Evolutionary conservation across 1,284 basidiomycete species (phyloP).

Genomic region (Pyrrhoderma lamaoense): DNA sequence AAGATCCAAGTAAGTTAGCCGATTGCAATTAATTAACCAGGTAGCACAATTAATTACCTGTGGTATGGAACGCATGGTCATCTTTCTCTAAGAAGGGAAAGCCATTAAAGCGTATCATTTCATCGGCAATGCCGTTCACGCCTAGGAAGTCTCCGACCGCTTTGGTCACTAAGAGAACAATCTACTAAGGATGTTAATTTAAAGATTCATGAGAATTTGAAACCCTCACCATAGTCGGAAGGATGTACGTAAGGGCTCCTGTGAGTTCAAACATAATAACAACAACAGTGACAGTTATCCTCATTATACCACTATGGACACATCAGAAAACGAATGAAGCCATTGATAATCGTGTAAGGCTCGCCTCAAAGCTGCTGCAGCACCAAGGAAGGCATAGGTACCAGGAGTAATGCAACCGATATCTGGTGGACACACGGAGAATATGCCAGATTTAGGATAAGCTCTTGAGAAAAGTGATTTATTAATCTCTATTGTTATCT

Average conservation of each 20-base stretch:
- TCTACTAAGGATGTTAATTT: conserved; percentile 41
- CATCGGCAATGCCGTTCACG: conserved; percentile 91
- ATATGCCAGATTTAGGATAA: conserved; percentile 78
- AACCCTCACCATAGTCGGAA: conserved; percentile 86
- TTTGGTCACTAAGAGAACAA: conserved; percentile 93
- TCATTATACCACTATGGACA: conserved; percentile 89
- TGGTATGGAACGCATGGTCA: conserved; percentile 84
- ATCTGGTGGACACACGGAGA: conserved; percentile 86
- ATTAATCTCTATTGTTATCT: neutral
- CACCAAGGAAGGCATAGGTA: conserved; percentile 93
- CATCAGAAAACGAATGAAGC: conserved; percentile 11
- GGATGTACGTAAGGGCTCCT: conserved; percentile 93
- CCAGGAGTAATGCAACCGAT: conserved; percentile 97
- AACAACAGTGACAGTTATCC: conserved; percentile 95
- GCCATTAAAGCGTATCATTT: conserved; percentile 95
- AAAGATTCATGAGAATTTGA: neutral
- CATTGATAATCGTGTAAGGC: conserved; percentile 20
- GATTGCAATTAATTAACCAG: conserved; percentile 22
- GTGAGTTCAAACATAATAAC: conserved; percentile 99
- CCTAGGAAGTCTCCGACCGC: conserved; percentile 95
- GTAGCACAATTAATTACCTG: conserved; percentile 44
- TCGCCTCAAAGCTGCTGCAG: conserved; percentile 88
- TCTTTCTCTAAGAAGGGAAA: conserved; percentile 95
- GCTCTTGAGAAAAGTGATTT: conserved; percentile 42
- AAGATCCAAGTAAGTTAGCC: conserved; percentile 1